A percentile compares a stretch with the other conserved stretches of the same genome.
Conservation (phyloP, 148 eudicot genomes). For the Amaranthus palmeri region DNA sequence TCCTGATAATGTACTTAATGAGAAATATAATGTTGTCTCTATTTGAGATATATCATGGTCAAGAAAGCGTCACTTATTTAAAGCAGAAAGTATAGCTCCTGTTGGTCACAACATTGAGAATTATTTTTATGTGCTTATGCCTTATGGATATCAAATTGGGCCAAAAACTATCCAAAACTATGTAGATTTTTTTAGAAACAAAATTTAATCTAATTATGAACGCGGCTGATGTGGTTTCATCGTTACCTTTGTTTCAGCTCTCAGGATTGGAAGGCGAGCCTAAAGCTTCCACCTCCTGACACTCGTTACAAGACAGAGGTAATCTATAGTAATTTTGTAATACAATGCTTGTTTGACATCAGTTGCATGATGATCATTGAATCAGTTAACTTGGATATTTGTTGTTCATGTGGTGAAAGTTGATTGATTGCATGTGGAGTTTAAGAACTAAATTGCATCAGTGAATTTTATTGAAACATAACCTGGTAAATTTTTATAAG, state of each 20-base stretch:
- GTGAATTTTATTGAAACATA: not conserved
- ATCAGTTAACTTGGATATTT: not conserved
- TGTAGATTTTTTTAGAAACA: conserved; percentile 1
- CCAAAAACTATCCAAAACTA: not conserved
- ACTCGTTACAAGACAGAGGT: conserved; percentile 85
- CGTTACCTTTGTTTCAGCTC: conserved; percentile 38
- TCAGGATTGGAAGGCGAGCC: conserved; percentile 77
- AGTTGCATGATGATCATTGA: not conserved
- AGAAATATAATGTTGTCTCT: too few species aligned
- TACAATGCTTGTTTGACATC: not conserved
- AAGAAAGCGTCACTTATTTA: not conserved
- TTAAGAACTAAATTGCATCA: not conserved
- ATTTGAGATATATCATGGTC: too few species aligned
- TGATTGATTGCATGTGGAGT: not conserved
- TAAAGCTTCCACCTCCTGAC: conserved; percentile 68
- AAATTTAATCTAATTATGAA: not conserved
- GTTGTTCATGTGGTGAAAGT: not conserved
- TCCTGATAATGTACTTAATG: too few species aligned
- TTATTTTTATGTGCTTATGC: not conserved
- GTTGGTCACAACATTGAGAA: not conserved
- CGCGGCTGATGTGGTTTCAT: conserved; percentile 9
- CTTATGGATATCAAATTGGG: not conserved
- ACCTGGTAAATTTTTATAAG: not conserved
- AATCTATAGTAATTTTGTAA: conserved; percentile 3
- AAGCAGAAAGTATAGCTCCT: not conserved